A percentile compares a stretch with the other conserved stretches of the same genome.
Evolutionary conservation across 2,329 filamentous ascomycete species (phyloP).

Genomic region (Westerdykella ornata): DNA sequence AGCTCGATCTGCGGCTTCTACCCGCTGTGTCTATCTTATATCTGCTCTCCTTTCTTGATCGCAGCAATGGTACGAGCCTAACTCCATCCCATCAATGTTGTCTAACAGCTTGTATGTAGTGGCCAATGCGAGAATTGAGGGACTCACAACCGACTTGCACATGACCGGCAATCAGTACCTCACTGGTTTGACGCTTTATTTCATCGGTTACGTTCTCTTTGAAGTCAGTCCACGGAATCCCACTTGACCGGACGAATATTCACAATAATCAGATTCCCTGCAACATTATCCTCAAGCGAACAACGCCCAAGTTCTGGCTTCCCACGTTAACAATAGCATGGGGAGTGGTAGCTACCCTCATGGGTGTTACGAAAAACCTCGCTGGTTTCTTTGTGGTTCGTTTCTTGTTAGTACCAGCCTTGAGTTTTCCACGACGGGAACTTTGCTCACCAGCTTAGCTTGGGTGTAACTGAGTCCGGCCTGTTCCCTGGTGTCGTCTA

Average conservation of each 20-base stretch:
- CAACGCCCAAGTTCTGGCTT: slow-evolving; percentile 46
- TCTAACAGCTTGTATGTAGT: slow-evolving; percentile 15
- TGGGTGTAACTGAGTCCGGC: slow-evolving; percentile 33
- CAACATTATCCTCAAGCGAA: slow-evolving; percentile 57
- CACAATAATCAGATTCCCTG: slow-evolving; percentile 46
- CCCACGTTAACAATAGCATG: slow-evolving; percentile 46
- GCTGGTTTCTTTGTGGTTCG: slow-evolving; percentile 43
- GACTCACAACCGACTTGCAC: slow-evolving; percentile 23
- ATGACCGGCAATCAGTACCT: slow-evolving; percentile 51
- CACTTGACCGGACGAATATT: neutral
- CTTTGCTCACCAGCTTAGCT: slow-evolving; percentile 12
- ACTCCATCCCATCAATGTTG: neutral
- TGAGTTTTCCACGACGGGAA: neutral
- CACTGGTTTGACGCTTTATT: slow-evolving; percentile 60
- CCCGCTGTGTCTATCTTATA: slow-evolving; percentile 41
- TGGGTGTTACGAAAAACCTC: slow-evolving; percentile 45
- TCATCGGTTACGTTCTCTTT: slow-evolving; percentile 47
- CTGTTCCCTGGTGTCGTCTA: slow-evolving; percentile 43
- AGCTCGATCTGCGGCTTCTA: slow-evolving; percentile 42
- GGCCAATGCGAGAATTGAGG: slow-evolving; percentile 44
- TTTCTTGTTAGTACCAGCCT: slow-evolving; percentile 38
- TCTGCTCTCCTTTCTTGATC: slow-evolving; percentile 35
- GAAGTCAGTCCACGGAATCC: slow-evolving; percentile 24
- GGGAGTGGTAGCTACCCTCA: slow-evolving; percentile 48
- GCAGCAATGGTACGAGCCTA: slow-evolving; percentile 27